phyloP scores from a whole-genome alignment of 2,329 filamentous ascomycete genomes.

The Xylariaceae sp. region DNA sequence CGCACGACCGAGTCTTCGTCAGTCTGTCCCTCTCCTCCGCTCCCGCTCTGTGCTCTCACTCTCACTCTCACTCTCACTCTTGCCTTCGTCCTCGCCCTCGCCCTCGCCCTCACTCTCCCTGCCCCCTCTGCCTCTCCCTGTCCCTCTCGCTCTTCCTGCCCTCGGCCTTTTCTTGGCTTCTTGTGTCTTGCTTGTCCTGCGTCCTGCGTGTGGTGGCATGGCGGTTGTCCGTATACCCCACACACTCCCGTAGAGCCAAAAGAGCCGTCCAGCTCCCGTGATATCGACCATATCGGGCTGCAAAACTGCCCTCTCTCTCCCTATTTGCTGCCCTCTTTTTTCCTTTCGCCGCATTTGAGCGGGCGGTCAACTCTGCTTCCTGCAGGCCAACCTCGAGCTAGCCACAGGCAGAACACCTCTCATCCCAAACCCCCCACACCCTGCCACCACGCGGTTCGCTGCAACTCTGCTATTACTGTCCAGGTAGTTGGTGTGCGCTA shows the following conservation, averaged over 20 bases:
- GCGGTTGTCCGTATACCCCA: constrained; percentile 21
- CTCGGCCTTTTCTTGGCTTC: constrained; percentile 9
- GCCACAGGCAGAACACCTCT: constrained; percentile 31
- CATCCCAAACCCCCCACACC: constrained; percentile 28
- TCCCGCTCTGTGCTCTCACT: not conserved
- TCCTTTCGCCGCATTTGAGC: constrained; percentile 31
- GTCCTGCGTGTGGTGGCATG: constrained; percentile 14
- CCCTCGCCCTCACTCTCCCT: constrained; percentile 18
- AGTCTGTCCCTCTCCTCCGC: not conserved
- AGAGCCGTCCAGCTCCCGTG: constrained; percentile 24
- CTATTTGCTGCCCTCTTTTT: constrained; percentile 34
- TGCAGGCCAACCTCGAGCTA: constrained; percentile 31
- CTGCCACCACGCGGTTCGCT: constrained; percentile 34
- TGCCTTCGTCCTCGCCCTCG: not conserved
- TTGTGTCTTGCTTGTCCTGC: constrained; percentile 1
- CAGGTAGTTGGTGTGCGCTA: constrained; percentile 18
- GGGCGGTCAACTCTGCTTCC: constrained; percentile 32
- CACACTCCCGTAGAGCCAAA: constrained; percentile 22
- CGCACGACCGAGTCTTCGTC: not conserved
- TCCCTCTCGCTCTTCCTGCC: not conserved
- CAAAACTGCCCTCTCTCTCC: constrained; percentile 26
- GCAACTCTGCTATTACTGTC: constrained; percentile 31
- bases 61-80: not conserved
- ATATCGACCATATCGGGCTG: constrained; percentile 33
- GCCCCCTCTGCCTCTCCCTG: not conserved